These are phyloP conservation scores for Ciborinia camelliae DNA, from an alignment of 2,329 filamentous ascomycete species.

Conservation along the genomic window DNA sequence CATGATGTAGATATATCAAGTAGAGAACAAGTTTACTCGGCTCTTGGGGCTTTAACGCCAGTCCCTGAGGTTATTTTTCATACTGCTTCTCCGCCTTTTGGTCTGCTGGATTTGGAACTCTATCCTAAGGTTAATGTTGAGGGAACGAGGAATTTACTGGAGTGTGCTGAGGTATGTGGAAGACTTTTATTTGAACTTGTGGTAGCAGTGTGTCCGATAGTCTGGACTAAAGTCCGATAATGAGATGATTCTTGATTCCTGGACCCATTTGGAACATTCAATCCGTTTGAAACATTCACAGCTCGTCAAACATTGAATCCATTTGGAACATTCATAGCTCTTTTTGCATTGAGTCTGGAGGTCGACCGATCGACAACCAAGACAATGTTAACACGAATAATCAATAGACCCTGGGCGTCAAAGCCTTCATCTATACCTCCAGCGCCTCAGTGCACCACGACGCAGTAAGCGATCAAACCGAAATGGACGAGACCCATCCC, in stretches of 20 bases:
- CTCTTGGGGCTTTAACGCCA: constrained; percentile 43
- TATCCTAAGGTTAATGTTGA: constrained; percentile 49
- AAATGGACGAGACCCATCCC: constrained; percentile 42
- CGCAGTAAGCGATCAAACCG: constrained; percentile 44
- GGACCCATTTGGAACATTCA: too few relatives aligned
- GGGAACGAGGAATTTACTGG: constrained; percentile 48
- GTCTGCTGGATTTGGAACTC: constrained; percentile 39
- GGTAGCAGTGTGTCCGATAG: background rate
- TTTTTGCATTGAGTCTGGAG: too few relatives aligned
- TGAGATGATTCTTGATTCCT: too few relatives aligned
- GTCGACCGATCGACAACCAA: too few relatives aligned
- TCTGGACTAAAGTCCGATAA: background rate
- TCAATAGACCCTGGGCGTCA: constrained; percentile 43
- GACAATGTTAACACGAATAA: background rate
- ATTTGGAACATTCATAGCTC: too few relatives aligned
- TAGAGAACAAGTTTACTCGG: constrained; percentile 39
- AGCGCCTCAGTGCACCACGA: too few relatives aligned
- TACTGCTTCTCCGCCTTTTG: constrained; percentile 44
- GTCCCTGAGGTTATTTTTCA: constrained; percentile 48
- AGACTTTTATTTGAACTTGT: background rate
- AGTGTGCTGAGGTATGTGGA: constrained; percentile 31
- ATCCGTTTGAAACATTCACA: too few relatives aligned
- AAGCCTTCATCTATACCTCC: constrained; percentile 52
- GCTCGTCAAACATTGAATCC: too few relatives aligned
- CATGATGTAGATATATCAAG: constrained; percentile 49